A percentile compares a stretch with the other conserved stretches of the same genome.
phyloP scores from a whole-genome alignment of 2,329 filamentous ascomycete genomes.

The Sclerotinia trifoliorum region DNA sequence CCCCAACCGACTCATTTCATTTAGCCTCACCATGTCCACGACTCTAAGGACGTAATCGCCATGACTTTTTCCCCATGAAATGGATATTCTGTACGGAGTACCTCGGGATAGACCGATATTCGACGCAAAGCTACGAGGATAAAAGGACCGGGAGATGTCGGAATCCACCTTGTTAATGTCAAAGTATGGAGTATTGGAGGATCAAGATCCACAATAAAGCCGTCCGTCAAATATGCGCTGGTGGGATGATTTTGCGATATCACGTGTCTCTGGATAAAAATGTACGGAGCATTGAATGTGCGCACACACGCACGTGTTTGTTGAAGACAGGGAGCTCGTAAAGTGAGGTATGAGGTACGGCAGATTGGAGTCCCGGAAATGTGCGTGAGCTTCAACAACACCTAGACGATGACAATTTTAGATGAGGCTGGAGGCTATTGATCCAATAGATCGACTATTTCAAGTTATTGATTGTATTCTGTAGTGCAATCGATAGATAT shows the following conservation, averaged over 20 bases:
- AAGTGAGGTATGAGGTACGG: not conserved
- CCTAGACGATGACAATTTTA: conserved; percentile 1
- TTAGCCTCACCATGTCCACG: not conserved
- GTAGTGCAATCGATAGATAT: conserved; percentile 3
- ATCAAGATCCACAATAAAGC: conserved; percentile 23
- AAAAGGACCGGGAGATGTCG: conserved; percentile 20
- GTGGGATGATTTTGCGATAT: not conserved
- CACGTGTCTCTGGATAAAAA: conserved; percentile 5
- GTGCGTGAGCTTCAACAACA: not conserved
- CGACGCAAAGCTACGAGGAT: not conserved
- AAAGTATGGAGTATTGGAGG: conserved; percentile 2
- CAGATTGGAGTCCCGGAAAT: not conserved
- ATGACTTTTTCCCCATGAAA: too few relatives aligned
- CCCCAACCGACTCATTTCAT: not conserved
- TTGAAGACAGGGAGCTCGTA: not conserved
- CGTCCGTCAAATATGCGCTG: conserved; percentile 13
- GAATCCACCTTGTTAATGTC: conserved; percentile 9
- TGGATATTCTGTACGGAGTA: not conserved
- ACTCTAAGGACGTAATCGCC: not conserved
- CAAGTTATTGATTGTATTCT: not conserved
- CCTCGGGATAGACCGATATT: not conserved
- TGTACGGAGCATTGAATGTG: not conserved
- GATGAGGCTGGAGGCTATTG: conserved; percentile 11
- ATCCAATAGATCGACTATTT: conserved; percentile 1
- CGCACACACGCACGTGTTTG: not conserved